Conservation (phyloP, 2,329 filamentous ascomycete species). For the Curvularia spicifera region DNA sequence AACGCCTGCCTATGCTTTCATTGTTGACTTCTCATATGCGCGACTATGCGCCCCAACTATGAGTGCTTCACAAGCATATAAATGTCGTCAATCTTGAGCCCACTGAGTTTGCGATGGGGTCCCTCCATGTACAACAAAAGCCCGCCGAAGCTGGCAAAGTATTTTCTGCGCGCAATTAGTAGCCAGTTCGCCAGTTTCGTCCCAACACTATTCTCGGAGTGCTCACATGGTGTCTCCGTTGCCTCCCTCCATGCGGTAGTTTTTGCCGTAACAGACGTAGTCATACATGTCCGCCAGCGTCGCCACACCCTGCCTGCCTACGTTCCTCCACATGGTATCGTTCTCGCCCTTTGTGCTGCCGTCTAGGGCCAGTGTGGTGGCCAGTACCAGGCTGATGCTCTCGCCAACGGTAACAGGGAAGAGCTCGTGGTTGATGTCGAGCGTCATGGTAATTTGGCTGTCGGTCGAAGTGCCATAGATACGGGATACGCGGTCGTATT, state of each 20-base stretch:
- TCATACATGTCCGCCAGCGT: slow-evolving; percentile 79
- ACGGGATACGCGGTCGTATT: slow-evolving; percentile 95
- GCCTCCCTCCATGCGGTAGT: slow-evolving; percentile 85
- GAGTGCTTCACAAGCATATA: slow-evolving; percentile 95
- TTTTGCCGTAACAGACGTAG: slow-evolving; percentile 87
- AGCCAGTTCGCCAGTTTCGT: slow-evolving; percentile 7
- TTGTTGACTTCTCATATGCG: slow-evolving; percentile 12
- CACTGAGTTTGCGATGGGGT: slow-evolving; percentile 93
- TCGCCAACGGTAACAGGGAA: slow-evolving; percentile 80
- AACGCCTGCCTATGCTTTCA: slow-evolving; percentile 44
- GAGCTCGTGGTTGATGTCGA: slow-evolving; percentile 94
- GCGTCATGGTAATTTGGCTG: slow-evolving; percentile 76
- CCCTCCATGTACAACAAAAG: slow-evolving; percentile 89
- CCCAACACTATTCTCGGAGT: slow-evolving; percentile 4
- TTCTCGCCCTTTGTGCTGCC: slow-evolving; percentile 66
- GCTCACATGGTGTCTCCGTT: slow-evolving; percentile 86
- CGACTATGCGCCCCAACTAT: slow-evolving; percentile 11
- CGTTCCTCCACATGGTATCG: slow-evolving; percentile 69
- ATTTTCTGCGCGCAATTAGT: slow-evolving; percentile 68
- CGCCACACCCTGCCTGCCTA: slow-evolving; percentile 57
- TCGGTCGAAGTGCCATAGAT: slow-evolving; percentile 79
- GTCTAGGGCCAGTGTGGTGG: slow-evolving; percentile 84
- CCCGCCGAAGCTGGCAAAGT: slow-evolving; percentile 92
- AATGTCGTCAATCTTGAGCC: slow-evolving; percentile 88
- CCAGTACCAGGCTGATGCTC: slow-evolving; percentile 78